Evolutionary conservation across 352 stramenopile species (phyloP).

Genomic region (Aphanomyces stellatus): DNA sequence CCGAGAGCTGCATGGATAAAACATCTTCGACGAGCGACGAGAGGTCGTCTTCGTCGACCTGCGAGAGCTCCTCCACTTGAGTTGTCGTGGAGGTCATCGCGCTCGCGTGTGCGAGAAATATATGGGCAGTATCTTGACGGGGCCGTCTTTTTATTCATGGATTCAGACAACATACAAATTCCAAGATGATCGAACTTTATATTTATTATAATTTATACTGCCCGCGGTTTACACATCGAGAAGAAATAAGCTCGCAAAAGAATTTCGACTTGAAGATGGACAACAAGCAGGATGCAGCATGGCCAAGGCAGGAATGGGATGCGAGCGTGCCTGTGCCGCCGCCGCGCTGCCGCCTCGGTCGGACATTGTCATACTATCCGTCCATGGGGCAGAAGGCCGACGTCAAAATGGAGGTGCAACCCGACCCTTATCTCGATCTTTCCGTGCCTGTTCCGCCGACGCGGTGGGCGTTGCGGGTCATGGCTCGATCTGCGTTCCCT

Average conservation of each 20-base stretch:
- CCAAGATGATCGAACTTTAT: neutral
- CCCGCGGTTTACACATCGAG: neutral
- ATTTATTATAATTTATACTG: no score
- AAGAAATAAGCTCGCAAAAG: neutral
- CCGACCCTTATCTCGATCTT: neutral
- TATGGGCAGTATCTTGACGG: no score
- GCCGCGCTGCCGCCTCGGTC: neutral
- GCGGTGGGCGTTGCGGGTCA: neutral
- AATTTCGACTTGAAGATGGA: no score
- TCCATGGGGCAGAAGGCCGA: no score
- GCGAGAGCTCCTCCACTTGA: neutral
- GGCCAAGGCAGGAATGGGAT: no score
- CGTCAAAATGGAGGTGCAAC: neutral
- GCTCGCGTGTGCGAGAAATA: no score
- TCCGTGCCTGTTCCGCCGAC: neutral
- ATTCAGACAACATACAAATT: neutral
- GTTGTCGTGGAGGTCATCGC: no score
- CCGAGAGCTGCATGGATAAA: neutral
- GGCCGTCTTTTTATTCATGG: no score
- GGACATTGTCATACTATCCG: no score
- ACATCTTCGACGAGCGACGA: neutral
- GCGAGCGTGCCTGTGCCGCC: neutral
- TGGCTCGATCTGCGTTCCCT: no score
- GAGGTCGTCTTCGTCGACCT: neutral
- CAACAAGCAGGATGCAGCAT: no score